Conservation (phyloP, 2,329 filamentous ascomycete species). For the Paecilomyces sp. region DNA sequence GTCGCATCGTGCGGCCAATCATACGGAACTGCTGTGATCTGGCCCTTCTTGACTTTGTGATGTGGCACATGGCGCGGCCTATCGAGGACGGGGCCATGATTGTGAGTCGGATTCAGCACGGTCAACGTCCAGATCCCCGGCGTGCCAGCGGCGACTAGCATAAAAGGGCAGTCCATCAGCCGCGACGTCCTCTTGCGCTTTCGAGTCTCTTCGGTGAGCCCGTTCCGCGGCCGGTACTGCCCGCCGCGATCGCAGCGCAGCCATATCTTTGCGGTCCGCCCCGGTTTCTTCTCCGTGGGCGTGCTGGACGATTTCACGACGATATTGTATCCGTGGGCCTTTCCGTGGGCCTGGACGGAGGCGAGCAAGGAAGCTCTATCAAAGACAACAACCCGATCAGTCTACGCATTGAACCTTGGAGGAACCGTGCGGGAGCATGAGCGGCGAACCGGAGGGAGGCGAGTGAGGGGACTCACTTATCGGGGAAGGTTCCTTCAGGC, state of each 20-base stretch:
- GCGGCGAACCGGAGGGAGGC: not conserved
- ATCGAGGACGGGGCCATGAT: constrained; percentile 35
- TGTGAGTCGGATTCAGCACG: constrained; percentile 35
- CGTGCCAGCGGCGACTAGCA: constrained; percentile 36
- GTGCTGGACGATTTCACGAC: constrained; percentile 41
- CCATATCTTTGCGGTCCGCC: constrained; percentile 38
- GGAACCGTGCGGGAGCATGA: not conserved
- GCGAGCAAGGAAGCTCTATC: constrained; percentile 29
- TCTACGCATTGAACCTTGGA: not conserved
- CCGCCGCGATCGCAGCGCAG: constrained; percentile 38
- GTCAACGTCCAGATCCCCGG: constrained; percentile 38
- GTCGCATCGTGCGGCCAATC: constrained; percentile 41
- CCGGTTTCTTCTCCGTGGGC: constrained; percentile 38
- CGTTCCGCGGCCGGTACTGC: constrained; percentile 38
- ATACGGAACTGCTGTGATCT: constrained; percentile 34
- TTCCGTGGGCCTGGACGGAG: constrained; percentile 35
- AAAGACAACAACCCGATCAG: not conserved
- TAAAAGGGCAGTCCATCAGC: constrained; percentile 39
- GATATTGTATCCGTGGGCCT: constrained; percentile 37
- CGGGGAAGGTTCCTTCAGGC: constrained; percentile 37
- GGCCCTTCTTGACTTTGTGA: constrained; percentile 38
- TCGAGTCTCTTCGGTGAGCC: constrained; percentile 38
- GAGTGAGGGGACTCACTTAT: constrained; percentile 23
- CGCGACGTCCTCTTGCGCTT: constrained; percentile 38
- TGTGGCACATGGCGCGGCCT: constrained; percentile 34